Evolutionary conservation across 768 basidiomycete genomes (phyloP), one percentile per base, ranked within the genome.

Genomic region (Kwoniella europaea): DNA sequence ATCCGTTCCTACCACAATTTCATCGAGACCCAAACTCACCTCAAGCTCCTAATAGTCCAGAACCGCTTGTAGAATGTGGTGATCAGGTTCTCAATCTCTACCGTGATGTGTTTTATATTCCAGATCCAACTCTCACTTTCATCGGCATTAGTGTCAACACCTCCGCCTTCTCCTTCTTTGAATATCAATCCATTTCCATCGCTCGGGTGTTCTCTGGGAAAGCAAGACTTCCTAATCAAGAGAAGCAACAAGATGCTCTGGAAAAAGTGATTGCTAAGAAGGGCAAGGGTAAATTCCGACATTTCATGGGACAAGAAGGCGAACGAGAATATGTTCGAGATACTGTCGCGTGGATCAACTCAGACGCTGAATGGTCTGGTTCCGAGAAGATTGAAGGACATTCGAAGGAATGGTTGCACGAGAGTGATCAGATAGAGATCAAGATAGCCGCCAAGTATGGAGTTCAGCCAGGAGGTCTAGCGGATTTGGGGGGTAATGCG

Each of bases 61-160:
- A 35, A 15, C 67, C 65, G 10, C 60, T 87, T 43, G 82, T 86
- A 24, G 85, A 85, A 0, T 84, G 86, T 68, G 86, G 86, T 15
- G 81, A 82, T 0, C 84, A 84, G 52, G 74, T 87, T 29, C 85
- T 85, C 5, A 83, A 85, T 2, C 77, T 86, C 2, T 84, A 86
- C 67, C 78, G 85, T 46, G 86, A 86, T 63, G 69, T 84, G 0
- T 84, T 86, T 68, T 87, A 86, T 71, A 86, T 87, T 58, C 84
- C 85, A 10, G 86, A 87, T 54, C 86, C 86, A 1, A 86, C 86
- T 2, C 75, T 87, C 9, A 82, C 83, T 1, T 86, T 87, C 63
- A 58, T 79, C 62, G 74, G 74, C 16, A n/a, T 76, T 6, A 72
- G 69, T 42, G 70, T 79, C 65, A 77, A 77, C 63, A 79, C 78